phyloP scores from a whole-genome alignment of 108 stramenopile species.

The Nitzschia inconspicua region DNA sequence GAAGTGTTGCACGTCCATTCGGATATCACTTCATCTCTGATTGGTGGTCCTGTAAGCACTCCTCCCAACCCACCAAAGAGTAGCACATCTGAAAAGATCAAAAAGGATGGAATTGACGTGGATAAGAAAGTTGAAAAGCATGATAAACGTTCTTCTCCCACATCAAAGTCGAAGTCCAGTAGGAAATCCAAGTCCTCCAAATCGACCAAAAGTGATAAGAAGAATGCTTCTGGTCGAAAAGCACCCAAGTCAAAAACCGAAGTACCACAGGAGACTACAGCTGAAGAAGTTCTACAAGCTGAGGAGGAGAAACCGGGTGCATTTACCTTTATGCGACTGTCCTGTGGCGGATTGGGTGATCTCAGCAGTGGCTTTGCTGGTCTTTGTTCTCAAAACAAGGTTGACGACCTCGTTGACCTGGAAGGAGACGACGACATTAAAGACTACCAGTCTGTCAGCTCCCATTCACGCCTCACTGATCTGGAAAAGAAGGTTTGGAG shows the following conservation, averaged over 20 bases:
- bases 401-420: neutral
- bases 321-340: slow-evolving; percentile 28
- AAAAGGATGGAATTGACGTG: neutral
- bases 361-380: slow-evolving; percentile 15
- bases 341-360: slow-evolving; percentile 27
- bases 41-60: slow-evolving; percentile 10
- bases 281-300: neutral
- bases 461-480: slow-evolving; percentile 12
- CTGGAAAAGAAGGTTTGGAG: slow-evolving; percentile 31
- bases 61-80: neutral
- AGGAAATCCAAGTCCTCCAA: neutral
- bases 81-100: neutral
- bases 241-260: neutral
- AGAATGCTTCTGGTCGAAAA: neutral
- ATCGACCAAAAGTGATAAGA: slow-evolving; percentile 1
- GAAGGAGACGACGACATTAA: slow-evolving; percentile 7
- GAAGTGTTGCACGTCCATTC: slow-evolving; percentile 20
- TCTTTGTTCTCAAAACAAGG: slow-evolving; percentile 12
- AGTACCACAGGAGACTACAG: neutral
- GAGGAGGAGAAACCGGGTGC: neutral
- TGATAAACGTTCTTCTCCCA: neutral
- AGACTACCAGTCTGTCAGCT: slow-evolving; percentile 9
- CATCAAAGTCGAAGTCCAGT: neutral
- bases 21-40: slow-evolving; percentile 33
- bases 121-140: slow-evolving; percentile 12